Evolutionary conservation across 257 asterid genomes (phyloP).

Genomic region (Fraxinus cuspidata): DNA sequence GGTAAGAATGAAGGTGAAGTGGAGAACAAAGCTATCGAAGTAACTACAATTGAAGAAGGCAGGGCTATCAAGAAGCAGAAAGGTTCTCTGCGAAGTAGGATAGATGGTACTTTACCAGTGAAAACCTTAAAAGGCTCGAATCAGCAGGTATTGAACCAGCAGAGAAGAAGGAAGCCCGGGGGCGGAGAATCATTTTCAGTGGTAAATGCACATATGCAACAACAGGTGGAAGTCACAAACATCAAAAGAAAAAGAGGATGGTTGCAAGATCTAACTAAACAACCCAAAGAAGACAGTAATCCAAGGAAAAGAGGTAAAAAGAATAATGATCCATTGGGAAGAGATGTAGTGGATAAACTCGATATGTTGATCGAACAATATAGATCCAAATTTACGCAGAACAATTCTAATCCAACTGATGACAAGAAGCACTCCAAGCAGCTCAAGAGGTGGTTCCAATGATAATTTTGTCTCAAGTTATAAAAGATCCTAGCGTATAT

Average conservation of each 20-base stretch:
- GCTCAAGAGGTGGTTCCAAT: conserved; percentile 86
- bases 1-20: conserved; percentile 30
- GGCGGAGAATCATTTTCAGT: conserved; percentile 19
- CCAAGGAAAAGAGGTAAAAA: conserved; percentile 42
- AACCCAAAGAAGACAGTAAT: conserved; percentile 33
- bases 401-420: conserved; percentile 33
- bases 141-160: conserved; percentile 25
- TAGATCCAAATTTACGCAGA: conserved; percentile 61
- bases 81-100: conserved; percentile 19
- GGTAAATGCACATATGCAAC: conserved; percentile 30
- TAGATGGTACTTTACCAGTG: conserved; percentile 25
- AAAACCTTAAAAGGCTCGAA: conserved; percentile 29
- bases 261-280: conserved; percentile 31
- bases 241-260: conserved; percentile 32
- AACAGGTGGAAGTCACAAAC: conserved; percentile 24
- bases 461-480: conserved; percentile 30
- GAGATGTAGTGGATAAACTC: conserved; percentile 70
- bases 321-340: conserved; percentile 67
- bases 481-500: background rate
- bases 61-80: conserved; percentile 37
- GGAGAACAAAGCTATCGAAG: conserved; percentile 32
- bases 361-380: conserved; percentile 78
- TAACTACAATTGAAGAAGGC: conserved; percentile 31
- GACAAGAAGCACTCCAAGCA: conserved; percentile 59
- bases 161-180: conserved; percentile 24